Evolutionary conservation across 805 yeast species (phyloP), one percentile per base, ranked within the genome.

Genomic region (Osmozyma mogii): DNA sequence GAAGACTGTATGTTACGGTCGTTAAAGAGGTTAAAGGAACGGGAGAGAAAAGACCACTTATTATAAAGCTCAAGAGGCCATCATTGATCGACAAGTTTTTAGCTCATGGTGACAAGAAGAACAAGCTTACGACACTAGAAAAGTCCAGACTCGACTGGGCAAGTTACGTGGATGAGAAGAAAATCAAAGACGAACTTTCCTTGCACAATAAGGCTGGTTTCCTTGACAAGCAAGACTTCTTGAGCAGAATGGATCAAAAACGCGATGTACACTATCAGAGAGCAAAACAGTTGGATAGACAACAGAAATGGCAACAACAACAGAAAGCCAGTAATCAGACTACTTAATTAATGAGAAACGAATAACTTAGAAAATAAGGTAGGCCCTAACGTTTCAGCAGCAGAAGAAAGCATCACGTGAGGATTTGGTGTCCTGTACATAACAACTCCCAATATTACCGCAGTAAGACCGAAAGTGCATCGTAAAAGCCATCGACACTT

Each of bases 81-180:
- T 77, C 89, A 15, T 57, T 84, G 17, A 58, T 87, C 6, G 88
- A 83, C 49, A 84, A 79, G 33, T 87, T 87, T 21, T 70, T 85
- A 26, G 70, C 78, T 8, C 66, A 82, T 3, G 57, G 60, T 10
- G 73, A 79, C 39, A 77, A 81, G 42, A 75, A 84, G 18, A 55
- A 42, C 43, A 89, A 85, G 50, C 65, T 92, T 37, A 83, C 94
- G 15, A 92, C 98, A 0, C 61, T 92, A 40, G 97, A 92, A 51
- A 92, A 92, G 56, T 83, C 95, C 1, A 66, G 94, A 38, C 65
- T 92, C 29, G 98, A 92, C 56, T 92, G 97, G 95, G 94, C 94
- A 1, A 75, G 83, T 27, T 87, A 83, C 57, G 96, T 92, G 17
- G 96, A 89, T 56, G 70, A 81, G 40, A 77, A 78, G 40, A 87